Percentiles rank a stretch among this genome's conserved stretches.
These are phyloP conservation scores for Clonostachys rhizophaga DNA, from an alignment of 2,329 filamentous ascomycete species.

Conservation along the genomic window DNA sequence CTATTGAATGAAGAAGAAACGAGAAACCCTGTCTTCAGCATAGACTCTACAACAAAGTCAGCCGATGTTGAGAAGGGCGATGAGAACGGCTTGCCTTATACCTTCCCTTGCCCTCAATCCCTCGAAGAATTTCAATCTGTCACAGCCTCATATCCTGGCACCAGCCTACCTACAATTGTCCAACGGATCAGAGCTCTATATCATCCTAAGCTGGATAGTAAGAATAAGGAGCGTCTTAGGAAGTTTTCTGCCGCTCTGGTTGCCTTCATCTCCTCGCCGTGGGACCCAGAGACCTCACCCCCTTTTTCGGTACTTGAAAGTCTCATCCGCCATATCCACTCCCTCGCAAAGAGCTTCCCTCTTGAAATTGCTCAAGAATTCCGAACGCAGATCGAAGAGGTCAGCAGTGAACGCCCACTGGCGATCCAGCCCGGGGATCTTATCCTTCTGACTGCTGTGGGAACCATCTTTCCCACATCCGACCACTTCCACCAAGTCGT, in stretches of 20 bases:
- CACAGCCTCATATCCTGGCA: slow-evolving; percentile 53
- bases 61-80: slow-evolving; percentile 30
- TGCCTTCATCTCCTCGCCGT: slow-evolving; percentile 47
- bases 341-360: slow-evolving; percentile 81
- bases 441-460: slow-evolving; percentile 76
- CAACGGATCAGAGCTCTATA: slow-evolving; percentile 90
- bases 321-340: slow-evolving; percentile 86
- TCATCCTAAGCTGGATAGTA: slow-evolving; percentile 77
- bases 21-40: slow-evolving; percentile 45
- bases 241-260: slow-evolving; percentile 64
- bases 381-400: slow-evolving; percentile 63
- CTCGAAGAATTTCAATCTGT: slow-evolving; percentile 71
- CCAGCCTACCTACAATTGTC: slow-evolving; percentile 71
- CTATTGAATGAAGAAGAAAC: slow-evolving; percentile 56
- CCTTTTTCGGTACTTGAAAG: slow-evolving; percentile 70
- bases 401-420: slow-evolving; percentile 42
- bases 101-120: slow-evolving; percentile 78
- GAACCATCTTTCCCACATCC: slow-evolving; percentile 85
- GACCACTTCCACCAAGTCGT: slow-evolving; percentile 96
- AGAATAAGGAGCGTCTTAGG: slow-evolving; percentile 79
- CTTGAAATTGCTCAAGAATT: slow-evolving; percentile 74
- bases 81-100: slow-evolving; percentile 66
- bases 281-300: slow-evolving; percentile 34
- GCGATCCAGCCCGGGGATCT: slow-evolving; percentile 66
- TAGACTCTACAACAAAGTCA: slow-evolving; percentile 34